Conservation (phyloP, 2,329 filamentous ascomycete genomes). For the Talaromyces sp. region DNA sequence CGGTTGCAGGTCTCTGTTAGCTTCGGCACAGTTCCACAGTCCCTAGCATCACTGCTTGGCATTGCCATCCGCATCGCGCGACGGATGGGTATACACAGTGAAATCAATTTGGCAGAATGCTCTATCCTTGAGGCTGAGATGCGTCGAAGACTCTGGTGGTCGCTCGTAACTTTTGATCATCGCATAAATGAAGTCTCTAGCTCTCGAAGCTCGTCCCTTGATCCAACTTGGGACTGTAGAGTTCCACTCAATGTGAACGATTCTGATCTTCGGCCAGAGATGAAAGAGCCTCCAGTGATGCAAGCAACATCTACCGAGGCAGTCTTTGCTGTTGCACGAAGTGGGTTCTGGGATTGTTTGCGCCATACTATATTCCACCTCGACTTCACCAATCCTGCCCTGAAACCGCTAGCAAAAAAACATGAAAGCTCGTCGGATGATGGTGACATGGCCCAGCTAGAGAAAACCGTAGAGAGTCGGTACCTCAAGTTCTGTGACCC, state of each 20-base stretch:
- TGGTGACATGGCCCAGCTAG: conserved; percentile 35
- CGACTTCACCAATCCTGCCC: conserved; percentile 45
- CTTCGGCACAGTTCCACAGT: conserved; percentile 59
- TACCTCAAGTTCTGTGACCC: conserved; percentile 44
- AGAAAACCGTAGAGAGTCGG: conserved; percentile 44
- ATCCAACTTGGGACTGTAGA: conserved; percentile 46
- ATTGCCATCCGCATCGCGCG: conserved; percentile 66
- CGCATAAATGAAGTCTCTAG: conserved; percentile 66
- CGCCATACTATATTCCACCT: conserved; percentile 43
- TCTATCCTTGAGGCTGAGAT: conserved; percentile 62
- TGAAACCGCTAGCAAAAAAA: conserved; percentile 27
- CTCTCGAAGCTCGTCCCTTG: conserved; percentile 37
- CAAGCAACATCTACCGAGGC: conserved; percentile 37
- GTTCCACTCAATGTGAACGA: conserved; percentile 36
- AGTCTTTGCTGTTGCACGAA: conserved; percentile 44
- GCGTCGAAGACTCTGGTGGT: conserved; percentile 72
- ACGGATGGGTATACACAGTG: conserved; percentile 65
- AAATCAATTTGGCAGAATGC: conserved; percentile 49
- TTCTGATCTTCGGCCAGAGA: conserved; percentile 17
- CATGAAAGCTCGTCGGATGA: conserved; percentile 21
- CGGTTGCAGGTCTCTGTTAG: conserved; percentile 53
- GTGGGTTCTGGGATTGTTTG: conserved; percentile 42
- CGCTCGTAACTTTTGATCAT: conserved; percentile 64
- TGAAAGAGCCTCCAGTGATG: conserved; percentile 13
- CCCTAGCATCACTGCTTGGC: conserved; percentile 59